Percentiles rank a stretch among this genome's conserved stretches.
phyloP scores from a whole-genome alignment of 1,139 yeast genomes.

The Kurtzmaniella natalensis region DNA sequence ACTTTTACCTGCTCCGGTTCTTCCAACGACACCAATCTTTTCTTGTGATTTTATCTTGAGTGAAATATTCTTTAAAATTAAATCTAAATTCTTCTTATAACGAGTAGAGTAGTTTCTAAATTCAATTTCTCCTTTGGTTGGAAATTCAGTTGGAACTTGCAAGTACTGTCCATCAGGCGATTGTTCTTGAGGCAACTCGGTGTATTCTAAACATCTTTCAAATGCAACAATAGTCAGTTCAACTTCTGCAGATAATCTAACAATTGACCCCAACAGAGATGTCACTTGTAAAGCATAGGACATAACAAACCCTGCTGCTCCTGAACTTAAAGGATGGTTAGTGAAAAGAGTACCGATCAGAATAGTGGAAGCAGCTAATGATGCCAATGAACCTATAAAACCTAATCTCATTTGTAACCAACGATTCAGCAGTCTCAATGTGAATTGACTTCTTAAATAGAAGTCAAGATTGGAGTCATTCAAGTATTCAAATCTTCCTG shows the following conservation, averaged over 20 bases:
- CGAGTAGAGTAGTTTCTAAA: slow-evolving; percentile 61
- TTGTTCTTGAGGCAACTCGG: slow-evolving; percentile 53
- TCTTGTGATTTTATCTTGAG: slow-evolving; percentile 55
- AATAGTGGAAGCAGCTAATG: slow-evolving; percentile 54
- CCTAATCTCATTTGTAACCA: slow-evolving; percentile 74
- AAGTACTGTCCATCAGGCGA: slow-evolving; percentile 23
- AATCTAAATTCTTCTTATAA: slow-evolving; percentile 56
- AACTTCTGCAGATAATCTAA: slow-evolving; percentile 64
- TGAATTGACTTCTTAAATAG: slow-evolving; percentile 55
- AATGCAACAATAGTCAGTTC: slow-evolving; percentile 75
- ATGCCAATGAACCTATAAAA: slow-evolving; percentile 61
- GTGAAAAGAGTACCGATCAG: slow-evolving; percentile 32
- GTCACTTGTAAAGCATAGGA: slow-evolving; percentile 69
- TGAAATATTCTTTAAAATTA: slow-evolving; percentile 52
- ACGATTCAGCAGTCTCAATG: slow-evolving; percentile 56
- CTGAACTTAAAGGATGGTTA: slow-evolving; percentile 47
- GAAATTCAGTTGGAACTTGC: slow-evolving; percentile 54
- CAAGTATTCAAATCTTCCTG: slow-evolving; percentile 47
- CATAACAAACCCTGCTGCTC: slow-evolving; percentile 71
- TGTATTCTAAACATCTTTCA: slow-evolving; percentile 71
- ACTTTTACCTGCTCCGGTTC: slow-evolving; percentile 86
- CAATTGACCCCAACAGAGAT: slow-evolving; percentile 53
- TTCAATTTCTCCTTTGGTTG: slow-evolving; percentile 49
- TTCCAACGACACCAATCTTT: slow-evolving; percentile 77
- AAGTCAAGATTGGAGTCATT: slow-evolving; percentile 60